phyloP scores from a whole-genome alignment of 2,329 filamentous ascomycete genomes.

The Rosellinia necatrix region DNA sequence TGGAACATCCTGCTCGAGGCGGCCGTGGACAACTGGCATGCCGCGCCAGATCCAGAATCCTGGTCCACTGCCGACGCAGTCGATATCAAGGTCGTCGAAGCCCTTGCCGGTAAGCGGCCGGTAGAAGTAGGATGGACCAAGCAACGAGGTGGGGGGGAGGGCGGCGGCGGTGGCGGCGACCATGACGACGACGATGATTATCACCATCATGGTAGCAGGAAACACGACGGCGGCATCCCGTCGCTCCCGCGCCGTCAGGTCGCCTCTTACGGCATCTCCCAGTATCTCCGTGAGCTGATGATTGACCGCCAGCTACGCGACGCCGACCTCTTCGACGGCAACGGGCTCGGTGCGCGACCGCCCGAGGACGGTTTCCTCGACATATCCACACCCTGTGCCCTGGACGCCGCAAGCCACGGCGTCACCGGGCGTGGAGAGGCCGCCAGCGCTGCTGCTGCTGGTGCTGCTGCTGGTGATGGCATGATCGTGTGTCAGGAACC shows the following conservation, averaged over 20 bases:
- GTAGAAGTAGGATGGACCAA: background rate
- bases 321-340: slow-evolving; percentile 47
- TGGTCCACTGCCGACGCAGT: slow-evolving; percentile 25
- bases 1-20: slow-evolving; percentile 56
- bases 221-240: slow-evolving; percentile 22
- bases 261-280: slow-evolving; percentile 47
- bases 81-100: slow-evolving; percentile 28
- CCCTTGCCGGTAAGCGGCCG: slow-evolving; percentile 24
- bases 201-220: background rate
- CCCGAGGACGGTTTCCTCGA: slow-evolving; percentile 46
- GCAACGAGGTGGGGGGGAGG: slow-evolving; percentile 8
- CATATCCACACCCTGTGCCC: slow-evolving; percentile 50
- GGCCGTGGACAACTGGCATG: slow-evolving; percentile 50
- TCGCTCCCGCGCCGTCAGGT: slow-evolving; percentile 45
- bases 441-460: too few species aligned
- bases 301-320: slow-evolving; percentile 53
- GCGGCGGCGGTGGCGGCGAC: background rate
- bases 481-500: slow-evolving; percentile 48
- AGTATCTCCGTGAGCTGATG: slow-evolving; percentile 50
- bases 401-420: slow-evolving; percentile 27
- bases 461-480: too few species aligned
- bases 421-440: slow-evolving; percentile 30
- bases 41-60: slow-evolving; percentile 34
- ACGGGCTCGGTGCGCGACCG: slow-evolving; percentile 48
- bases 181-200: slow-evolving; percentile 1